Percentiles rank a stretch among this genome's conserved stretches.
Evolutionary conservation across 148 eudicot species (phyloP).

Genomic region (Persicaria tinctoria): DNA sequence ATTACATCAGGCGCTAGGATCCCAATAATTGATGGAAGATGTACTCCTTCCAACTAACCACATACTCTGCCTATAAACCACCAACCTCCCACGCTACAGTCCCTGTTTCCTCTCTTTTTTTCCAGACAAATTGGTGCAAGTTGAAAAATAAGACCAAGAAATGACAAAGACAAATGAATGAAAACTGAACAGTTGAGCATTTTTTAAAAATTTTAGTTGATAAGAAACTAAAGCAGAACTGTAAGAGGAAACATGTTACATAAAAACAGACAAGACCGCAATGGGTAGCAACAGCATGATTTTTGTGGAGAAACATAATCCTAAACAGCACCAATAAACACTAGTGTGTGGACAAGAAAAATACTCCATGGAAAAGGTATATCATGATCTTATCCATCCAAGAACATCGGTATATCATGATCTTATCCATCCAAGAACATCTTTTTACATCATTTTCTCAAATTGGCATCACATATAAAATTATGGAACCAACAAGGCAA

Average conservation of each 20-base stretch:
- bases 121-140: not conserved
- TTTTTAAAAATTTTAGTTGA: not conserved
- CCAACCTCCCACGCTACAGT: not conserved
- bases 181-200: not conserved
- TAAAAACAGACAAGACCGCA: not conserved
- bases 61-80: not conserved
- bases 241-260: not conserved
- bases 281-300: not conserved
- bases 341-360: not conserved
- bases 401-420: not conserved
- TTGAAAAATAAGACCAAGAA: not conserved
- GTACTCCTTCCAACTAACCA: not conserved
- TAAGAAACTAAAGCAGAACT: not conserved
- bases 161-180: not conserved
- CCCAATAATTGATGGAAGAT: too few relatives aligned
- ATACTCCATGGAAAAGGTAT: not conserved
- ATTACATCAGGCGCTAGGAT: too few relatives aligned
- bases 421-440: not conserved
- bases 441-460: not conserved
- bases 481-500: constrained; percentile 3
- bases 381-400: not conserved
- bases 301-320: not conserved
- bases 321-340: not conserved
- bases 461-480: not conserved
- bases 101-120: not conserved